Evolutionary conservation across 176 grass and related monocot species (phyloP), one percentile per base, ranked within the genome.

Genomic region (Avena sativa): DNA sequence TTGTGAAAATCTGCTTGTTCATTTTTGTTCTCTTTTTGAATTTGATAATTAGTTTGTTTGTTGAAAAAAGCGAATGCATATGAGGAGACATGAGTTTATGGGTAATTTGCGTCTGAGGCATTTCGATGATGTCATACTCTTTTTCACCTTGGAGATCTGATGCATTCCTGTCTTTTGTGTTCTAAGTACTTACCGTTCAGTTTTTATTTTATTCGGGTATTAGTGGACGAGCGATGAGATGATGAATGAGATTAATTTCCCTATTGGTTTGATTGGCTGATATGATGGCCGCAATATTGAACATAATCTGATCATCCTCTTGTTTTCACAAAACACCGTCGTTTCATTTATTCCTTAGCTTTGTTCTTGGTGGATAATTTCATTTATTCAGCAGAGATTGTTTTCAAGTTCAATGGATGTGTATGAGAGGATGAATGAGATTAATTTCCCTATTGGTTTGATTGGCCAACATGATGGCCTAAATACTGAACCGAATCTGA

Each of bases 101-200:
- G 89, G 79, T 90, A 90, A 86, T 90, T 90, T 90, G 89, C 84
- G 25, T 90, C 89, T 90, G 89, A 90, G 79, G 1, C 84, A 32
- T 79, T 57, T 83, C 64, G 17, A n/a, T 90, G 79, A 86, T 90
- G 89, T 86, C 80, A 83, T 79, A 90, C 64, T 65, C 79, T 79
- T 90, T 86, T 86, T 86, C 84, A 90, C 79, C 84, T 90, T 90
- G 89, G 84, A 81, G 2, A 30, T 36, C 64, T 34, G 64, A 67
- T 67, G 64, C 64, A 17, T 34, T 28, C 63, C 13, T 6, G 5
- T 66, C 2, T 66, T 7, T 3, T 66, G 13, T 6, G 13, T 67
- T 67, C 26, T 67, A 16, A 34, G 5, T 6, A 67, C 23, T 16
- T 34, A 16, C 12, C 12, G 7, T 16, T 67, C 12, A 6, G 30